Conservation (phyloP, 352 stramenopile genomes). For the Elongisporangium anandrum region DNA sequence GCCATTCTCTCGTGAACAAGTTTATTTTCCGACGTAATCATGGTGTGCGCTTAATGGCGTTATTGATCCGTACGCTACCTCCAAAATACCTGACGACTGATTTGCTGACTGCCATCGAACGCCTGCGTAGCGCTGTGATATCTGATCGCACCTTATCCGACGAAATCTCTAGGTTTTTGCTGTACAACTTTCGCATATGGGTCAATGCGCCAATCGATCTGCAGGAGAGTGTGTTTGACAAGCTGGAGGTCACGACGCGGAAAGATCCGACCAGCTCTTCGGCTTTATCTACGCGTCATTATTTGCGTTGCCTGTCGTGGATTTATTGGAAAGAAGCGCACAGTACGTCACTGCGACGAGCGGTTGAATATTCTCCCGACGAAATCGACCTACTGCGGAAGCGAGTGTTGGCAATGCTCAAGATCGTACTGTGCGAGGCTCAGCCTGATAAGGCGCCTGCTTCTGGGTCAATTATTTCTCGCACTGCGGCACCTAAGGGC, state of each 20-base stretch:
- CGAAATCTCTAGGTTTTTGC: conserved; percentile 79
- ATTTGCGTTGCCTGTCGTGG: conserved; percentile 78
- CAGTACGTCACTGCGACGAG: conserved; percentile 43
- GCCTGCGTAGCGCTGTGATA: conserved; percentile 65
- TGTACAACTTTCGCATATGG: conserved; percentile 87
- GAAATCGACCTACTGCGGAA: conserved; percentile 62
- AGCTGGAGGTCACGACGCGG: conserved; percentile 71
- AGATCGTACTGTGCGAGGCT: conserved; percentile 76
- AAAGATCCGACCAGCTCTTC: conserved; percentile 70
- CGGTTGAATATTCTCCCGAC: conserved; percentile 36
- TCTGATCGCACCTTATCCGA: conserved; percentile 75
- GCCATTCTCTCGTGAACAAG: conserved; percentile 84
- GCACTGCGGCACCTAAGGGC: conserved; percentile 36
- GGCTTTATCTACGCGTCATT: conserved; percentile 71
- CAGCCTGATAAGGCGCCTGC: conserved; percentile 30
- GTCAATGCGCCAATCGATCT: conserved; percentile 68
- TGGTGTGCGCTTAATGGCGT: conserved; percentile 61
- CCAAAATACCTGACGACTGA: conserved; percentile 63
- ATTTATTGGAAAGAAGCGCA: conserved; percentile 66
- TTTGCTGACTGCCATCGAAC: conserved; percentile 66
- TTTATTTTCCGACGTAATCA: conserved; percentile 80
- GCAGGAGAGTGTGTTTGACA: conserved; percentile 74
- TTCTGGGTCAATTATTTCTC: conserved; percentile 40
- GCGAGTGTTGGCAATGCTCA: conserved; percentile 71
- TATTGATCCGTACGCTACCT: conserved; percentile 66